Conservation (phyloP, 2,329 filamentous ascomycete genomes). For the Talaromyces sp. region DNA sequence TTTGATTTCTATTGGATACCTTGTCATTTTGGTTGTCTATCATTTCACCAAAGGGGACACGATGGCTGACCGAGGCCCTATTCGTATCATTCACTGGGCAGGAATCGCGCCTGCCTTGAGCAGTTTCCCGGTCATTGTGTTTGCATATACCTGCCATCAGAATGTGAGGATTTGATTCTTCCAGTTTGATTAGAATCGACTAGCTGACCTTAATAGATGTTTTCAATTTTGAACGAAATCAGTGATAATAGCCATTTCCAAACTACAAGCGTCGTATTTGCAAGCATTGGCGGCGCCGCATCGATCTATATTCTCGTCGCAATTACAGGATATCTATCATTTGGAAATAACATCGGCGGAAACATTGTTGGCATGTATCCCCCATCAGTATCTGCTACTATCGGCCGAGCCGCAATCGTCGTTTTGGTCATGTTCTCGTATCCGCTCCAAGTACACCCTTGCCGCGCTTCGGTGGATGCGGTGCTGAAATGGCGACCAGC, state of each 20-base stretch:
- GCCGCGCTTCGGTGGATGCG: slow-evolving; percentile 89
- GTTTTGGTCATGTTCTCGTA: slow-evolving; percentile 95
- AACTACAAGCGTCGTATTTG: slow-evolving; percentile 72
- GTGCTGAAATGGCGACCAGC: slow-evolving; percentile 85
- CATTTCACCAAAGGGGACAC: slow-evolving; percentile 81
- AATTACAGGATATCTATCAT: slow-evolving; percentile 92
- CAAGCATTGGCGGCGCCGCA: slow-evolving; percentile 86
- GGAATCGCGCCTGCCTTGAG: slow-evolving; percentile 75
- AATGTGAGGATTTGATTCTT: slow-evolving; percentile 60
- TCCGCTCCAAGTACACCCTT: slow-evolving; percentile 91
- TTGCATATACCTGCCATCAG: slow-evolving; percentile 99
- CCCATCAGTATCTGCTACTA: slow-evolving; percentile 76
- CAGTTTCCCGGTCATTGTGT: slow-evolving; percentile 90
- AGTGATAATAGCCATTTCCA: slow-evolving; percentile 75
- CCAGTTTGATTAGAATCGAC: too few relatives aligned
- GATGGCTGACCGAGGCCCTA: slow-evolving; percentile 66
- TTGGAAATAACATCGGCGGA: slow-evolving; percentile 81
- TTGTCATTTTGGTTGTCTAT: slow-evolving; percentile 88
- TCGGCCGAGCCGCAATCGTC: slow-evolving; percentile 92
- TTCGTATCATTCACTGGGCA: slow-evolving; percentile 74
- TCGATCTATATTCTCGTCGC: slow-evolving; percentile 85
- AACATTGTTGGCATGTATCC: slow-evolving; percentile 94
- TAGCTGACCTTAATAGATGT: slow-evolving; percentile 65
- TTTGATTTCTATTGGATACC: slow-evolving; percentile 86
- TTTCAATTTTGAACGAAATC: slow-evolving; percentile 96